These are phyloP conservation scores for Fusarium incarnatum DNA, from an alignment of 2,329 filamentous ascomycete species.

Conservation along the genomic window DNA sequence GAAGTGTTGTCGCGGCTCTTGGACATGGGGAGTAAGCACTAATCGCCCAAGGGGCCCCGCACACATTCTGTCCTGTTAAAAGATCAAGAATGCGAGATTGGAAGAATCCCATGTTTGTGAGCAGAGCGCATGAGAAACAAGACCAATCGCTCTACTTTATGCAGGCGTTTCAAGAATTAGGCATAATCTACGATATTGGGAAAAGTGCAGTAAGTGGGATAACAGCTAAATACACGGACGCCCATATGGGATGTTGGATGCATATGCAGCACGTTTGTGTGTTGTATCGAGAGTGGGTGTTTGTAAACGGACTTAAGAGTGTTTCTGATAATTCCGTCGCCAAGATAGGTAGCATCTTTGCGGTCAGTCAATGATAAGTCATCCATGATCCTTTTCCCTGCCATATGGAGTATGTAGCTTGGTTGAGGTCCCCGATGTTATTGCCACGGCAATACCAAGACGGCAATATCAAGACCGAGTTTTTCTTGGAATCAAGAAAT, in stretches of 20 bases:
- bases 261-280: not conserved
- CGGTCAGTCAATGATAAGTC: not conserved
- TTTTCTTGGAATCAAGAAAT: not conserved
- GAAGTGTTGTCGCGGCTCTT: conserved; percentile 22
- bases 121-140: not conserved
- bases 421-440: not conserved
- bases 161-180: conserved; percentile 18
- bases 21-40: conserved; percentile 31
- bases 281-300: not conserved
- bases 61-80: conserved; percentile 20
- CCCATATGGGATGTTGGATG: not conserved
- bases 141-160: not conserved
- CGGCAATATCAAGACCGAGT: not conserved
- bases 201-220: not conserved
- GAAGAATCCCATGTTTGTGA: conserved; percentile 17
- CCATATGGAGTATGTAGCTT: not conserved
- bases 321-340: conserved; percentile 1
- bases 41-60: conserved; percentile 16
- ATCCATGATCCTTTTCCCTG: not conserved
- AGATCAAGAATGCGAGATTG: conserved; percentile 17
- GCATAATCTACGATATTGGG: not conserved
- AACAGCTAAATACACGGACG: not conserved
- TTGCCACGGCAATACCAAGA: not conserved
- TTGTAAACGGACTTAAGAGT: conserved; percentile 11
- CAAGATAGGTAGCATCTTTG: not conserved